Base-by-base conservation (phyloP, 768 basidiomycete species). In the Leccinum subgranulosum region DNA sequence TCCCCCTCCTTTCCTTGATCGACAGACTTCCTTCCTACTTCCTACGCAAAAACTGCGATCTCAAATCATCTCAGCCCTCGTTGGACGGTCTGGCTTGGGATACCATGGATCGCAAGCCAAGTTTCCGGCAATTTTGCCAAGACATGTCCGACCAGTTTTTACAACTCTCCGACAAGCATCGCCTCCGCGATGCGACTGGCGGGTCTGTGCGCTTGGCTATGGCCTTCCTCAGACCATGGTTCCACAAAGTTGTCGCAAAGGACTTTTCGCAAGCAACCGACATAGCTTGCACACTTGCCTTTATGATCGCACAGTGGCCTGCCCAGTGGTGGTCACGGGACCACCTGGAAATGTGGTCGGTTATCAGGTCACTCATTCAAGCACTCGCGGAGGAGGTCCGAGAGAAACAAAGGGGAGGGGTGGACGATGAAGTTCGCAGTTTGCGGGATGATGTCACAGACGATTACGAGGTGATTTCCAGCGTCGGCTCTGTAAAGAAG, bases 21-120 rank as follows among this genome's bases (percentile, higher is more conserved):
- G 78, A 82, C 59, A 84, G 82, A 63, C 78, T 92, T 41, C 90
- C 90, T 1, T 85, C 86, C 14, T 92, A 90, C 66, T 88, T 90
- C 69, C 67, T 80, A 51, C 64, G 69, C 60, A 72, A 73, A 58
- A 73, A 73, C 31, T 21, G 61, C 41, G 68, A 71, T 47, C 64
- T 69, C 43, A 75, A 76, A 57, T 60, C 58, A 34, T 55, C 28
- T 12, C 65, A 69, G 4, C 59, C 58, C 27, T 70, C 75, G 6
- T 71, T 82, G 64, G 69, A 75, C n/a, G 54, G 61, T 25, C 61
- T 81, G 25, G 68, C 75, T 19, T 79, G 87, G 87, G 80, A 86
- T 58, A 84, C 82, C 60, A 75, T 78, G 10, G 77, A 77, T 43
- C 81, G 80, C 67, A 87, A 85, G 65, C 74, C 79, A 17, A 84